Base-by-base conservation (phyloP, 2,329 filamentous ascomycete genomes). In the Pseudogymnoascus sp. region DNA sequence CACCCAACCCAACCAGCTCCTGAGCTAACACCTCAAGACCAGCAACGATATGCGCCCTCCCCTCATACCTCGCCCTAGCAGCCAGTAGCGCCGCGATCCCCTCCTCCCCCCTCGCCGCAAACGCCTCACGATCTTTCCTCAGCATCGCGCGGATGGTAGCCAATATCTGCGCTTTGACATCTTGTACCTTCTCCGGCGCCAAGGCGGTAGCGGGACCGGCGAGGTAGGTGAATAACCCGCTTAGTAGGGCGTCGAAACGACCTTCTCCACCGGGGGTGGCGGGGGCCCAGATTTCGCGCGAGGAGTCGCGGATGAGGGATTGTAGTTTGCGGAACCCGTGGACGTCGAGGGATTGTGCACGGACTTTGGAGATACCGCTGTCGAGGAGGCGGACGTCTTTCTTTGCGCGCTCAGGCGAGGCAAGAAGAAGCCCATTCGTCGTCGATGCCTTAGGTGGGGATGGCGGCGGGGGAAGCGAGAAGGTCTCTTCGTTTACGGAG, bases 271-370 rank as follows among this genome's bases (percentile, higher is more conserved):
- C 81, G 72, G 90, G 85, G 19, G 85, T 79, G 13, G 85, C 81
- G 10, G 41, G 41, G 1, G 0, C 8, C 41, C 19, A 21, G 41
- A 45, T 45, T 1, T 60, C 23, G 51, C 31, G 25, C 70, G 82
- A 83, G 71, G 81, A 84, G 65, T 89, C 87, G 67, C 88, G 86
- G 65, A 92, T 82, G 68, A 92, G 82, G 41, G 87, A 87, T 74
- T 93, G 90, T 60, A 93, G 79, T 71, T 90, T 90, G 62, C 90
- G 85, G 80, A 93, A 92, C 64, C 90, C 90, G 72, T 92, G 89
- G 3, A 90, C 89, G 72, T 93, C 90, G n/a, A 93, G 82, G 0
- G 85, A 85, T 70, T 85, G 85, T 31, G 84, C 81, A 69, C 86
- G 86, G 69, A 93, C 87, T 67, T 90, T 89, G 62, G 85, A 79